Conservation (phyloP, 2,329 filamentous ascomycete species). For the Zymoseptoria tritici region DNA sequence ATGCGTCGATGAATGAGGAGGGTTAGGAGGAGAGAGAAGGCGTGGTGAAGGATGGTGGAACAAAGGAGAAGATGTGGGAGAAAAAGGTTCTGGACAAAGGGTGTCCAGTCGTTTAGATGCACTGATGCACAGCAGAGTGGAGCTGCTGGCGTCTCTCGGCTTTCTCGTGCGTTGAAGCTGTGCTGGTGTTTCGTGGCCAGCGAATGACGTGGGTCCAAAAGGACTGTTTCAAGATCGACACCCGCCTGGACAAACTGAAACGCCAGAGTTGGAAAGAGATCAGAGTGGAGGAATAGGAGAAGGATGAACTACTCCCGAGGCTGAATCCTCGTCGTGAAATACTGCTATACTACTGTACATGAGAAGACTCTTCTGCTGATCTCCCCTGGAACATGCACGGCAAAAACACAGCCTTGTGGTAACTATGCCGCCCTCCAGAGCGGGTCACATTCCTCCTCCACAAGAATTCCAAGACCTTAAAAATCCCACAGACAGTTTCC, state of each 20-base stretch:
- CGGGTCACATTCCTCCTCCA: neutral
- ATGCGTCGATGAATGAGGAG: neutral
- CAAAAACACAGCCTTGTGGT: no score
- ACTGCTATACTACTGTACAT: neutral
- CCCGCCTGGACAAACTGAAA: no score
- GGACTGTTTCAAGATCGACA: neutral
- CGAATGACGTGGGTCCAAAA: neutral
- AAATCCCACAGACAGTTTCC: no score
- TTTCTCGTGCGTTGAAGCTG: neutral
- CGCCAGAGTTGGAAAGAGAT: no score
- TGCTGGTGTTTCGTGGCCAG: neutral
- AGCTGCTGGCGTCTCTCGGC: neutral
- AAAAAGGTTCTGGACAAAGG: neutral
- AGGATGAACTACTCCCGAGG: no score
- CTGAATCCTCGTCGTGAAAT: no score
- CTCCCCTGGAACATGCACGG: neutral
- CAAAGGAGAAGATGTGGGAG: neutral
- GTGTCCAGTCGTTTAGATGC: neutral
- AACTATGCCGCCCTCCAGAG: no score
- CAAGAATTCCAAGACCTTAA: no score
- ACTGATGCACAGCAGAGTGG: neutral
- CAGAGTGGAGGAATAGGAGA: no score
- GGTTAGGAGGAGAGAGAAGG: no score
- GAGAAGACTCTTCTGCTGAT: neutral
- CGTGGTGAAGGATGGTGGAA: neutral